phyloP scores from a whole-genome alignment of 176 grass and related monocot genomes.

The Triticum timopheevii region DNA sequence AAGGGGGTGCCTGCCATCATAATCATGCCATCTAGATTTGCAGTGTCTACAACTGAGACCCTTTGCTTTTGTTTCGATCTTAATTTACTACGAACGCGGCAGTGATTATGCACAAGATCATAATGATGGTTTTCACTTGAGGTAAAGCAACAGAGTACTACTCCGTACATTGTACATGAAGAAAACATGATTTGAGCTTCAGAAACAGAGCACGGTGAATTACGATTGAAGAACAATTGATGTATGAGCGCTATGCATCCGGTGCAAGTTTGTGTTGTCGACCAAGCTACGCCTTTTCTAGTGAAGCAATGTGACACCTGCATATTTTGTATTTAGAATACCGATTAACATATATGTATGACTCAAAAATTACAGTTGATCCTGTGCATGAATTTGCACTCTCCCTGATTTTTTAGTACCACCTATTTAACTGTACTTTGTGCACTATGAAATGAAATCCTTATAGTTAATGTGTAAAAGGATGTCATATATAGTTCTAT shows the following conservation, averaged over 20 bases:
- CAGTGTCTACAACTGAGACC: neutral
- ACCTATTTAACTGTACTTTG: too few relatives aligned
- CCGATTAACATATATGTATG: neutral
- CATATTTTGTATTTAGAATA: neutral
- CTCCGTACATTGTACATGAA: neutral
- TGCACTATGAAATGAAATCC: too few relatives aligned
- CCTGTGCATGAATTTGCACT: too few relatives aligned
- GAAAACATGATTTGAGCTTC: conserved; percentile 25
- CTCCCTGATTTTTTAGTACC: too few relatives aligned
- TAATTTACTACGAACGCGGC: conserved; percentile 2
- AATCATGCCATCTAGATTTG: conserved; percentile 1
- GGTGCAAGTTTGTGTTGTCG: conserved; percentile 21
- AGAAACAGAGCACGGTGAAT: conserved; percentile 9
- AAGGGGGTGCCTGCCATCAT: neutral
- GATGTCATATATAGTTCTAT: neutral
- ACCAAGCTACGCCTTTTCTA: conserved; percentile 8
- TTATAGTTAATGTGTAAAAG: neutral
- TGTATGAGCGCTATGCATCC: neutral
- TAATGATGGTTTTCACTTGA: conserved; percentile 30
- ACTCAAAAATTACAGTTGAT: too few relatives aligned
- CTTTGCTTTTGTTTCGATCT: conserved; percentile 32
- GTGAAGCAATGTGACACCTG: neutral
- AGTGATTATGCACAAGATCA: conserved; percentile 20
- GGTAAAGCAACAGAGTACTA: neutral
- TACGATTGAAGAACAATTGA: neutral